These are phyloP conservation scores for apple (Malus domestica) DNA, from an alignment of 306 rosid species.

Conservation along the genomic window ASM211411v1 NC_041796.1:7364501-7365000, in stretches of 20 bases:
- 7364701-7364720: neutral
- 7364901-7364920: neutral
- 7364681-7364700: neutral
- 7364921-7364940: conserved; percentile 20
- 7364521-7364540: conserved; percentile 93
- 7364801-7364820: neutral
- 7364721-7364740: neutral
- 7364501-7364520: conserved; percentile 87
- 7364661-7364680: neutral
- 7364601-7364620: neutral
- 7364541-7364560: conserved; percentile 97
- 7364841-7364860: neutral
- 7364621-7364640: neutral
- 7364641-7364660: neutral
- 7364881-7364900: neutral
- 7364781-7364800: too few relatives aligned
- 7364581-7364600: conserved; percentile 9
- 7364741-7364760: neutral
- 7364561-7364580: conserved; percentile 68
- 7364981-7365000: neutral
- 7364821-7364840: neutral
- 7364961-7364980: neutral
- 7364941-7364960: conserved; percentile 14
- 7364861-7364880: neutral
- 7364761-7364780: neutral